Percentiles rank a stretch among this genome's conserved stretches.
phyloP scores from a whole-genome alignment of 1,284 basidiomycete species.

The Ustilago sp. region DNA sequence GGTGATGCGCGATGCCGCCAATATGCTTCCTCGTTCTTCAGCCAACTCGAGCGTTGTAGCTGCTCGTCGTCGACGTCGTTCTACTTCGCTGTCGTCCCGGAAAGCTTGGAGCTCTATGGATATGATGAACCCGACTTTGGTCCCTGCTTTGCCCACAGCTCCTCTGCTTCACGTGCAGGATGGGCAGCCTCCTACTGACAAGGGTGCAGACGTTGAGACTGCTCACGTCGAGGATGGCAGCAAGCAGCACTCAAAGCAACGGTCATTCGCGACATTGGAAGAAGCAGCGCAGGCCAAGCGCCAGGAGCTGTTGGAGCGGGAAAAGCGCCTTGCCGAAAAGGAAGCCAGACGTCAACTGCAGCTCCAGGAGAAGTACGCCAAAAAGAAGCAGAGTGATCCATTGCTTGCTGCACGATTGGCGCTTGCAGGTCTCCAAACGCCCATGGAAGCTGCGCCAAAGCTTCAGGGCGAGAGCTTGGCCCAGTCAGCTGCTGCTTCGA shows the following conservation, averaged over 20 bases:
- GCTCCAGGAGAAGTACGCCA: slow-evolving; percentile 48
- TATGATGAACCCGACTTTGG: slow-evolving; percentile 17
- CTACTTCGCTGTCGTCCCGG: slow-evolving; percentile 17
- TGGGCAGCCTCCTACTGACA: not conserved
- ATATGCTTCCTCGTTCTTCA: not conserved
- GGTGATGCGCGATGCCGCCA: slow-evolving; percentile 13
- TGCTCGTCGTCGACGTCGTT: slow-evolving; percentile 15
- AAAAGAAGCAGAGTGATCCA: slow-evolving; percentile 56
- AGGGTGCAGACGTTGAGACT: not conserved
- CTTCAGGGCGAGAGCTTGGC: not conserved
- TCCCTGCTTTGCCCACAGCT: not conserved
- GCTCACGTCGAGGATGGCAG: not conserved
- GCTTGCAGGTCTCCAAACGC: slow-evolving; percentile 39
- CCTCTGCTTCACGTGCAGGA: not conserved
- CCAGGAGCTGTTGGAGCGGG: slow-evolving; percentile 37
- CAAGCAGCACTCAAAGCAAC: slow-evolving; percentile 22
- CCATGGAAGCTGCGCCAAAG: slow-evolving; percentile 17
- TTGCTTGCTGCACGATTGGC: slow-evolving; percentile 53
- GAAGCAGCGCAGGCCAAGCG: slow-evolving; percentile 52
- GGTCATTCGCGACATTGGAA: slow-evolving; percentile 49
- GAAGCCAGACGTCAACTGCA: slow-evolving; percentile 41
- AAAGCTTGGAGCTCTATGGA: slow-evolving; percentile 9
- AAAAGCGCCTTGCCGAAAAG: slow-evolving; percentile 33
- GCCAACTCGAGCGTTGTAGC: not conserved
- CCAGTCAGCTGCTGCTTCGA: not conserved